These are phyloP conservation scores for Sporothrix sp. DNA, from an alignment of 2,329 filamentous ascomycete genomes.

Conservation along the genomic window DNA sequence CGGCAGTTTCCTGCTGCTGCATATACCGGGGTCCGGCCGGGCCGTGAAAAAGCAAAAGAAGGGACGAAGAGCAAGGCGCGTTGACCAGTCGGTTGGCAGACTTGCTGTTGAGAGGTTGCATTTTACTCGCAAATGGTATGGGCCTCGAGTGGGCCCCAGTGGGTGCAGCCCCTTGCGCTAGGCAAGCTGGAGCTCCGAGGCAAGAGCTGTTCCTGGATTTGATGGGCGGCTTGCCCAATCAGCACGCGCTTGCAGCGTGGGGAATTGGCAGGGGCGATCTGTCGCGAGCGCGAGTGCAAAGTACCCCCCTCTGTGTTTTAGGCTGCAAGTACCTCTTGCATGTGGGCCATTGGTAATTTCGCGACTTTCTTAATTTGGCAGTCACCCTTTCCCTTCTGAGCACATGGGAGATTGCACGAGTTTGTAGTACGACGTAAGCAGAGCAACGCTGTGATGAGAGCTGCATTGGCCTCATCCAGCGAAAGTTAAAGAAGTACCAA, in stretches of 20 bases:
- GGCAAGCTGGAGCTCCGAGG: background rate
- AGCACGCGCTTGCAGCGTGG: background rate
- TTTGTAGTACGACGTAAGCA: too few species aligned
- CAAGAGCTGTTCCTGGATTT: too few species aligned
- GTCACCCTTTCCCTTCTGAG: constrained; percentile 4
- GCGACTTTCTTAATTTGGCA: constrained; percentile 5
- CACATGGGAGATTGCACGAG: constrained; percentile 8
- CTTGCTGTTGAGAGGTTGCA: background rate
- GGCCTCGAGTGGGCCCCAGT: too few species aligned
- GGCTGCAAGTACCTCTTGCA: too few species aligned
- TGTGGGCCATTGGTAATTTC: constrained; percentile 1
- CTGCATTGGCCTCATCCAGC: too few species aligned
- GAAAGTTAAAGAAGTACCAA: too few species aligned
- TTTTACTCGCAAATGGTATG: too few species aligned
- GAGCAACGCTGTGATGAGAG: too few species aligned
- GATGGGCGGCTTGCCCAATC: constrained; percentile 3
- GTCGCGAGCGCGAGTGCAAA: too few species aligned
- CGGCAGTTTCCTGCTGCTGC: background rate
- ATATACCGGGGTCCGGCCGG: constrained; percentile 1
- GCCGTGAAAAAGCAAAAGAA: background rate
- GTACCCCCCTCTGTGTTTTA: background rate
- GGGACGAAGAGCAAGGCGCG: background rate
- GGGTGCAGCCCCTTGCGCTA: constrained; percentile 10
- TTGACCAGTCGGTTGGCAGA: constrained; percentile 1
- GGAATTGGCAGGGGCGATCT: constrained; percentile 1